Percentiles rank a stretch among this genome's conserved stretches.
phyloP scores from a whole-genome alignment of 2,329 filamentous ascomycete species.

The Penicillium sp. region DNA sequence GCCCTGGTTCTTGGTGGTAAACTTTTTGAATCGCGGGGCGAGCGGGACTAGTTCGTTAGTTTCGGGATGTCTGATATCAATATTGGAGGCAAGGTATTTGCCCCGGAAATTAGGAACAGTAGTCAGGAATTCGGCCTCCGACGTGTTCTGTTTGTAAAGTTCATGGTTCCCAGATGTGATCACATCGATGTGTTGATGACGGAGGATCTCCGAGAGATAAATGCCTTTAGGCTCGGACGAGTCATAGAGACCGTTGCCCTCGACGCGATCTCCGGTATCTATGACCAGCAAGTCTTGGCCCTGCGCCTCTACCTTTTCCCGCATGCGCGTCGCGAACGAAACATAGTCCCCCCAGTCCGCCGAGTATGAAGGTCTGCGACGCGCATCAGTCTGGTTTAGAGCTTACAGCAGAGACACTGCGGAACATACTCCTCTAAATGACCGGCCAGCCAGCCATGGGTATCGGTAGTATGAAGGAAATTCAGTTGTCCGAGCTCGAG shows the following conservation, averaged over 20 bases:
- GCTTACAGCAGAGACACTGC: constrained; percentile 6
- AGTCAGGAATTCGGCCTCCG: constrained; percentile 71
- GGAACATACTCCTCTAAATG: constrained; percentile 77
- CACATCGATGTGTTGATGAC: constrained; percentile 77
- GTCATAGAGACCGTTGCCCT: constrained; percentile 94
- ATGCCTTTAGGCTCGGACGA: constrained; percentile 81
- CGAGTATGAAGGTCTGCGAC: constrained; percentile 73
- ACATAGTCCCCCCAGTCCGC: constrained; percentile 98
- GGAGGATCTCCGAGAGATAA: constrained; percentile 84
- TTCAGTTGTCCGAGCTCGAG: constrained; percentile 93
- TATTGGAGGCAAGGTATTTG: constrained; percentile 84
- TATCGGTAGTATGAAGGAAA: constrained; percentile 95
- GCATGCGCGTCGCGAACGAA: constrained; percentile 84
- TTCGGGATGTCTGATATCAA: constrained; percentile 77
- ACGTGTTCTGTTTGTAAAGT: constrained; percentile 77
- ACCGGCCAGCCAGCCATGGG: constrained; percentile 92
- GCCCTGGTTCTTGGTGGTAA: constrained; percentile 85
- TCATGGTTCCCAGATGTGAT: constrained; percentile 93
- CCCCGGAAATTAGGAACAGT: constrained; percentile 81
- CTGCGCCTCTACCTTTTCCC: constrained; percentile 69
- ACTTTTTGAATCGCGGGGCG: constrained; percentile 79
- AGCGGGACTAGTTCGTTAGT: constrained; percentile 71
- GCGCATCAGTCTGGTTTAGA: constrained; percentile 19
- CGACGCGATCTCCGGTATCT: constrained; percentile 89
- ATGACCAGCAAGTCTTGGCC: constrained; percentile 87